Evolutionary conservation across 441 rosid species (phyloP).

Genomic region (Monsonia emarginata): DNA sequence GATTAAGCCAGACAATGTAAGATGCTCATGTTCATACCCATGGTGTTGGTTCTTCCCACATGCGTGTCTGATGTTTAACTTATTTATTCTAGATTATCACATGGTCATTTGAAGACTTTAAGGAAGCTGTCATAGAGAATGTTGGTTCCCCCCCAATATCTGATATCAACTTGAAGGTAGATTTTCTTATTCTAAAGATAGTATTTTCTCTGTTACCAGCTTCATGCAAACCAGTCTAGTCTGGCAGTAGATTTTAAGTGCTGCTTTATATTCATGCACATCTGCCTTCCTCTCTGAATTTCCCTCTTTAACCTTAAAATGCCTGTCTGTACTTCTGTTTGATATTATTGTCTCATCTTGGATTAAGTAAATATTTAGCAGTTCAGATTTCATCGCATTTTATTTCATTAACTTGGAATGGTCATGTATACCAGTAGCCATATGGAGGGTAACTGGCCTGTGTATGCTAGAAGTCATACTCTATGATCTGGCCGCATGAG

Average conservation of each 20-base stretch:
- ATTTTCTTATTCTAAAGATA: background rate
- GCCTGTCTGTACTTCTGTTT: background rate
- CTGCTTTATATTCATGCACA: background rate
- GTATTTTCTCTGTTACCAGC: background rate
- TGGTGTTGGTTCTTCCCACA: constrained; percentile 8
- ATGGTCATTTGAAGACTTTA: constrained; percentile 75
- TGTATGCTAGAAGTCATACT: background rate
- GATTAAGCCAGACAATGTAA: constrained; percentile 69
- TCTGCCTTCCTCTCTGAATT: background rate
- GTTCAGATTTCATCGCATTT: background rate
- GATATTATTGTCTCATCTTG: background rate
- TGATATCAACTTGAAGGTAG: constrained; percentile 70
- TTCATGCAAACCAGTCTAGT: background rate
- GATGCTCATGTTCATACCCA: constrained; percentile 11
- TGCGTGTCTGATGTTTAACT: constrained; percentile 12
- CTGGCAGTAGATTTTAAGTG: background rate
- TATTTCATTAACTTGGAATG: background rate
- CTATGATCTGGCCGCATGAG: background rate
- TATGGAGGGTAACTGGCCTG: background rate
- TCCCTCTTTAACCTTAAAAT: background rate
- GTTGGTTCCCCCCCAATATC: constrained; percentile 42
- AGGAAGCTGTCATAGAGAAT: constrained; percentile 48
- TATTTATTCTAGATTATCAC: constrained; percentile 40
- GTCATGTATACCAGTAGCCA: background rate
- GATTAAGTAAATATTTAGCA: background rate